Evolutionary conservation across 306 rosid species (phyloP).

Genomic region (Gastrolobium villosum): DNA sequence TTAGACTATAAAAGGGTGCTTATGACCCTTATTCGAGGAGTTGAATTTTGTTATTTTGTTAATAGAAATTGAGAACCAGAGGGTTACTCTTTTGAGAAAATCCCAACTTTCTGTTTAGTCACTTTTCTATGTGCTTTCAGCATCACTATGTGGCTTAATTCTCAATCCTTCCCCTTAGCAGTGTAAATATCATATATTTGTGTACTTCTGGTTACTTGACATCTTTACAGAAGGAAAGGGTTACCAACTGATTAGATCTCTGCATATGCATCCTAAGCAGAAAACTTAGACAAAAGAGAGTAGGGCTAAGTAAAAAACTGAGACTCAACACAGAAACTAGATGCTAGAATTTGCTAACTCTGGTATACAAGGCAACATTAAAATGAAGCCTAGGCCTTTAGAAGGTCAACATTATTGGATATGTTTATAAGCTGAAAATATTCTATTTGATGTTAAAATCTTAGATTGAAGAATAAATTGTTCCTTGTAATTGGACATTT

Average conservation of each 20-base stretch:
- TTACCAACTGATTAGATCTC: neutral
- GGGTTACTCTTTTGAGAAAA: no score
- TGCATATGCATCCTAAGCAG: constrained; percentile 20
- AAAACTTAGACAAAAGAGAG: neutral
- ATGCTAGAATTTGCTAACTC: constrained; percentile 29
- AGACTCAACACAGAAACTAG: constrained; percentile 27
- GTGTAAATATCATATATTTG: constrained; percentile 3
- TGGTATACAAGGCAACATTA: constrained; percentile 23
- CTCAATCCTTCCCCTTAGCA: constrained; percentile 14
- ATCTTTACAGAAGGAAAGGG: constrained; percentile 23
- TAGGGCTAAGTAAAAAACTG: constrained; percentile 13
- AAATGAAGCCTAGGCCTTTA: constrained; percentile 14
- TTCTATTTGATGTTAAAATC: neutral
- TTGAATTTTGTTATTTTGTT: no score
- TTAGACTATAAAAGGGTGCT: no score
- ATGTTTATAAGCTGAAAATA: constrained; percentile 18
- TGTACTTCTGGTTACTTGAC: constrained; percentile 11
- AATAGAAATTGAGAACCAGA: no score
- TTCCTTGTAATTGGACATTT: constrained; percentile 28
- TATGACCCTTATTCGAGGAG: no score
- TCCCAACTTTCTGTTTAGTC: no score
- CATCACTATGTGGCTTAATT: constrained; percentile 20
- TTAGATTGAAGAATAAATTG: constrained; percentile 6
- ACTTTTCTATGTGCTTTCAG: no score
- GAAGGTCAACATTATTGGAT: constrained; percentile 23